phyloP scores from a whole-genome alignment of 2,329 filamentous ascomycete species.

The Zasmidium citrigriseum region DNA sequence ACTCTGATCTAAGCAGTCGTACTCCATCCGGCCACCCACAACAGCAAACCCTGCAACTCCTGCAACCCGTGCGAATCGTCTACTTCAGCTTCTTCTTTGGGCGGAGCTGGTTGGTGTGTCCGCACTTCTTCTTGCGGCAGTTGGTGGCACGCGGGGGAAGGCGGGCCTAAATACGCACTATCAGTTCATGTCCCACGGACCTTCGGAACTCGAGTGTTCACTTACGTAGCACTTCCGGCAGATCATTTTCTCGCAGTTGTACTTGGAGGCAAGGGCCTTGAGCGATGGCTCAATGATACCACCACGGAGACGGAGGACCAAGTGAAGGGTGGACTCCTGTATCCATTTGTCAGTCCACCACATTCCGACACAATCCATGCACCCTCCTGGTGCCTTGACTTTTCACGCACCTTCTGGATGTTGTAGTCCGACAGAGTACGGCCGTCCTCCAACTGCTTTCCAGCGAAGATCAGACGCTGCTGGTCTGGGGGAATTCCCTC shows the following conservation, averaged over 20 bases:
- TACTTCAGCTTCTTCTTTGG: constrained; percentile 99
- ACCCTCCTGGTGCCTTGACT: not conserved
- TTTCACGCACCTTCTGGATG: constrained; percentile 87
- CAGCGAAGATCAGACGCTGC: constrained; percentile 97
- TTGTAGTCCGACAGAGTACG: constrained; percentile 97
- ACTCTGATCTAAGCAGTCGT: constrained; percentile 5
- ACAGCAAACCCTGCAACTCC: constrained; percentile 17
- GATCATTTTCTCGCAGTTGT: constrained; percentile 99
- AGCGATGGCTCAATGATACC: constrained; percentile 99
- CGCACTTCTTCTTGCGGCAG: constrained; percentile 99
- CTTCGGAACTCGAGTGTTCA: constrained; percentile 30
- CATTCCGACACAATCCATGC: not conserved
- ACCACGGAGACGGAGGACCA: constrained; percentile 98
- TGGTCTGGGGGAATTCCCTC: constrained; percentile 98
- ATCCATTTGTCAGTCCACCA: constrained; percentile 19
- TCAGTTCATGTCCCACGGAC: constrained; percentile 30
- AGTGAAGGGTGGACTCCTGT: constrained; percentile 95
- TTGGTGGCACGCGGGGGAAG: constrained; percentile 98
- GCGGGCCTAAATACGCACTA: constrained; percentile 57
- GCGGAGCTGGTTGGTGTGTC: constrained; percentile 99
- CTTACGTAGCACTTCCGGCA: constrained; percentile 99
- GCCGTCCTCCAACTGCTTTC: constrained; percentile 99
- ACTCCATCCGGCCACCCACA: constrained; percentile 6
- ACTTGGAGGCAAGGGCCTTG: constrained; percentile 97
- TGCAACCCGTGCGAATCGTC: constrained; percentile 11